Percentiles rank a stretch among this genome's conserved stretches.
Conservation (phyloP, 2,329 filamentous ascomycete genomes). For the Fusarium mexicanum region DNA sequence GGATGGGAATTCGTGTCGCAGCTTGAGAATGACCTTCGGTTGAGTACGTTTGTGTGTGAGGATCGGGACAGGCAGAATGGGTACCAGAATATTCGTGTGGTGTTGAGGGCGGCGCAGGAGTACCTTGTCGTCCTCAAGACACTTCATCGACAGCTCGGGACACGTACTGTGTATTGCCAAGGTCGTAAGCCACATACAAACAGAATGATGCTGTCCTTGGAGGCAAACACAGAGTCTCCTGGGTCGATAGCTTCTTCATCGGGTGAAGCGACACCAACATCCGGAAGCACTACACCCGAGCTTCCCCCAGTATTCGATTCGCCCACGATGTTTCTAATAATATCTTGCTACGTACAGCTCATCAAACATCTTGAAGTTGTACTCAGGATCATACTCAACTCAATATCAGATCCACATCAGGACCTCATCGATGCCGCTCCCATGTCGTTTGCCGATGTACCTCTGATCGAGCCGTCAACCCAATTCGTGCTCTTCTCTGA, state of each 20-base stretch:
- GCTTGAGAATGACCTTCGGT: neutral
- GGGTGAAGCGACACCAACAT: neutral
- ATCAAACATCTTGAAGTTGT: slow-evolving; percentile 40
- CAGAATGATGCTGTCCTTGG: slow-evolving; percentile 1
- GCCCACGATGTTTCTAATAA: slow-evolving; percentile 42
- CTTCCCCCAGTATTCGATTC: slow-evolving; percentile 35
- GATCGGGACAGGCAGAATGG: slow-evolving; percentile 19
- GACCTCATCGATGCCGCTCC: slow-evolving; percentile 28
- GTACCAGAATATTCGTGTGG: slow-evolving; percentile 33
- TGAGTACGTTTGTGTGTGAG: slow-evolving; percentile 32
- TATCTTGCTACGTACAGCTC: slow-evolving; percentile 46
- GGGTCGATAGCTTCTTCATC: slow-evolving; percentile 2
- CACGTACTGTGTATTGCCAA: slow-evolving; percentile 1
- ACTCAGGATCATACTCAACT: slow-evolving; percentile 31
- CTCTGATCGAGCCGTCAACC: slow-evolving; percentile 38
- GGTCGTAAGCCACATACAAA: slow-evolving; percentile 8
- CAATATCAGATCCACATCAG: slow-evolving; percentile 16
- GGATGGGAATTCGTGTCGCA: slow-evolving; percentile 19
- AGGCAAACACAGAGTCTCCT: slow-evolving; percentile 1
- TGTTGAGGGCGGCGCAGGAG: slow-evolving; percentile 38
- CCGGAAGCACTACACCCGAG: neutral
- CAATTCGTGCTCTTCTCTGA: slow-evolving; percentile 45
- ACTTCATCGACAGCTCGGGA: slow-evolving; percentile 39
- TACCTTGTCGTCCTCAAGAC: slow-evolving; percentile 41
- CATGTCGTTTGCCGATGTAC: slow-evolving; percentile 40